Evolutionary conservation across 805 yeast species (phyloP).

Genomic region (Zygoascus tannicola): DNA sequence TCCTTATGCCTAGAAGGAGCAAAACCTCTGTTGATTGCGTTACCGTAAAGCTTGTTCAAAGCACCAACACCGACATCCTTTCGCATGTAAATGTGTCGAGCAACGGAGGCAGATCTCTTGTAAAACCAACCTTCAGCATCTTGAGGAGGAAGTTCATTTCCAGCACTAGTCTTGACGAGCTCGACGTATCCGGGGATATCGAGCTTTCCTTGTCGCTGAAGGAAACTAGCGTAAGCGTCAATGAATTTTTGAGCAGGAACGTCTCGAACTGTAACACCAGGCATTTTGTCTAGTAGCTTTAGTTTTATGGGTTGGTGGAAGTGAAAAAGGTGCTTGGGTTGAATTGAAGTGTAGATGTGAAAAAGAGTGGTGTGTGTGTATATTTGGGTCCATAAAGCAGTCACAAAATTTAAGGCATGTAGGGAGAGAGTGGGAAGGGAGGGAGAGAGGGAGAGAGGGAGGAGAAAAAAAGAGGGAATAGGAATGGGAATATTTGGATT

Average conservation of each 20-base stretch:
- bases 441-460: too few relatives aligned
- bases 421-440: neutral
- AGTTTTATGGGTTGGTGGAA: neutral
- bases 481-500: too few relatives aligned
- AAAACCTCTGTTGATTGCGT: slow-evolving; percentile 97
- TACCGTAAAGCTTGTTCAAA: slow-evolving; percentile 98
- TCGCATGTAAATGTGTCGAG: slow-evolving; percentile 99
- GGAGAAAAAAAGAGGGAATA: too few relatives aligned
- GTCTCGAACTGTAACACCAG: slow-evolving; percentile 99
- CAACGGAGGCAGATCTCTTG: slow-evolving; percentile 99
- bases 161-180: slow-evolving; percentile 97
- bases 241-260: slow-evolving; percentile 99
- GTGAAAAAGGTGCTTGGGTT: slow-evolving; percentile 1
- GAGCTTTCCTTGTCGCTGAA: slow-evolving; percentile 99
- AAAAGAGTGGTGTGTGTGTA: slow-evolving; percentile 1
- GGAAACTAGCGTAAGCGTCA: slow-evolving; percentile 98
- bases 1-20: slow-evolving; percentile 98
- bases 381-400: neutral
- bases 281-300: slow-evolving; percentile 38
- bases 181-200: slow-evolving; percentile 99
- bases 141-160: slow-evolving; percentile 99
- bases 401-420: neutral
- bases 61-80: slow-evolving; percentile 99
- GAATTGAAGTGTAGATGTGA: neutral
- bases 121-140: slow-evolving; percentile 99